Evolutionary conservation across 768 basidiomycete genomes (phyloP).

Genomic region (Cantharellus anzutake): DNA sequence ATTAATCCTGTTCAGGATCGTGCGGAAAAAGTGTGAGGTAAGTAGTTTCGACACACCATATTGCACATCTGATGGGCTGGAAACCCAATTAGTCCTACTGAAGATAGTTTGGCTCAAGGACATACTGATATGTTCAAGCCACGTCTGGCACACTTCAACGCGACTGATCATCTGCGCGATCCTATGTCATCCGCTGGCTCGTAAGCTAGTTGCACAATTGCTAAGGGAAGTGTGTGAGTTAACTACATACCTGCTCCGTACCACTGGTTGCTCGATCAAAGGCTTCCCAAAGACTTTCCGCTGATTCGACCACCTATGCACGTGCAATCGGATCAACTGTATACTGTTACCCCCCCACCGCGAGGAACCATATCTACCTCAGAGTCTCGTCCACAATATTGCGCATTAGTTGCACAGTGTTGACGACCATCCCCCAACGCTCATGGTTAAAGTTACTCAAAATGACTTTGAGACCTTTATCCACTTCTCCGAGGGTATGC

Average conservation of each 20-base stretch:
- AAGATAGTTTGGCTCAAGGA: neutral
- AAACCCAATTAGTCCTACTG: no score
- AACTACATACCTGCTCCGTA: conserved; percentile 56
- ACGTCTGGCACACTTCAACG: conserved; percentile 58
- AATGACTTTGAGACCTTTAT: conserved; percentile 65
- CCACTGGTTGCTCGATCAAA: conserved; percentile 59
- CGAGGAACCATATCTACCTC: conserved; percentile 23
- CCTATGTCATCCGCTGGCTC: neutral
- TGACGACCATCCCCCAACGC: conserved; percentile 67
- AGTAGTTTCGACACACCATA: conserved; percentile 39
- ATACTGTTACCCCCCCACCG: neutral
- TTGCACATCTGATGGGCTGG: conserved; percentile 68
- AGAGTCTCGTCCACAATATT: conserved; percentile 80
- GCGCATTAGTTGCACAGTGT: conserved; percentile 55
- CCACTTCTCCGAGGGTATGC: conserved; percentile 64
- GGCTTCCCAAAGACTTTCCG: conserved; percentile 78
- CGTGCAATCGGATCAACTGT: neutral
- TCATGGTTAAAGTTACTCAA: conserved; percentile 78
- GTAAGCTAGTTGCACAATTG: neutral
- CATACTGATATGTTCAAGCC: conserved; percentile 57
- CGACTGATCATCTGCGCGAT: conserved; percentile 79
- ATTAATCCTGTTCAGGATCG: no score
- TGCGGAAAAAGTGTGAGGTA: neutral
- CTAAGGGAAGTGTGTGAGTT: no score
- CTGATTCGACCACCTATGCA: conserved; percentile 51